phyloP scores from a whole-genome alignment of 1,284 basidiomycete genomes.

The Rhizoctonia solani region DNA sequence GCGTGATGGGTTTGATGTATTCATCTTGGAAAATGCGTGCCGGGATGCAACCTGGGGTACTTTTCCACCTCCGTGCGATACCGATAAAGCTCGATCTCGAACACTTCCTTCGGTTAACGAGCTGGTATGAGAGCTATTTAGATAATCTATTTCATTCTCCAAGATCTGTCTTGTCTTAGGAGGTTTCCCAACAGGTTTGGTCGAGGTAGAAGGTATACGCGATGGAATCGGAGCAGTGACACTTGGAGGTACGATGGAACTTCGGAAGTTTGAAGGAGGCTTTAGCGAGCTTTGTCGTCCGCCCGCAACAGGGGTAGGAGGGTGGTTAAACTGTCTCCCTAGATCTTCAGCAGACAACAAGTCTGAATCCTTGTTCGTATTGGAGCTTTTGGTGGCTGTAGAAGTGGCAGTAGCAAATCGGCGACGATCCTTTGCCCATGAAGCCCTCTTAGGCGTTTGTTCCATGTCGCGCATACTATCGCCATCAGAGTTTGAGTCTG shows the following conservation, averaged over 20 bases:
- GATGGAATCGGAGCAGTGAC: background rate
- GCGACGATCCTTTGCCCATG: constrained; percentile 25
- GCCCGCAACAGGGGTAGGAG: background rate
- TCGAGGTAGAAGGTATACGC: background rate
- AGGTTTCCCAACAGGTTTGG: background rate
- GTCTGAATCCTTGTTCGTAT: background rate
- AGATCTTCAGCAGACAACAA: background rate
- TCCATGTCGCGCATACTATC: constrained; percentile 4
- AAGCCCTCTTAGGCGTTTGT: background rate
- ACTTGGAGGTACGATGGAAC: background rate
- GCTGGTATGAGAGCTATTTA: background rate
- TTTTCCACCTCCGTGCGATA: no score
- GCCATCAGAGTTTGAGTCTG: constrained; percentile 13
- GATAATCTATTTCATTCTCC: background rate
- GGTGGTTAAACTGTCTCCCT: background rate
- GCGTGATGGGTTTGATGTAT: no score
- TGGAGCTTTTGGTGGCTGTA: background rate
- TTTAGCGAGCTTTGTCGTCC: background rate
- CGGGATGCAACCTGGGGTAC: no score
- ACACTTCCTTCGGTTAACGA: no score
- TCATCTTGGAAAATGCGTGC: no score
- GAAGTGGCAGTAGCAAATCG: background rate
- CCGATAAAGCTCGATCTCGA: no score
- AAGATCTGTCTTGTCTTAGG: background rate
- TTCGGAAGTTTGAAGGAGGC: background rate